These are phyloP conservation scores for Suillus bovinus DNA, from an alignment of 768 basidiomycete species.

Conservation along the genomic window DNA sequence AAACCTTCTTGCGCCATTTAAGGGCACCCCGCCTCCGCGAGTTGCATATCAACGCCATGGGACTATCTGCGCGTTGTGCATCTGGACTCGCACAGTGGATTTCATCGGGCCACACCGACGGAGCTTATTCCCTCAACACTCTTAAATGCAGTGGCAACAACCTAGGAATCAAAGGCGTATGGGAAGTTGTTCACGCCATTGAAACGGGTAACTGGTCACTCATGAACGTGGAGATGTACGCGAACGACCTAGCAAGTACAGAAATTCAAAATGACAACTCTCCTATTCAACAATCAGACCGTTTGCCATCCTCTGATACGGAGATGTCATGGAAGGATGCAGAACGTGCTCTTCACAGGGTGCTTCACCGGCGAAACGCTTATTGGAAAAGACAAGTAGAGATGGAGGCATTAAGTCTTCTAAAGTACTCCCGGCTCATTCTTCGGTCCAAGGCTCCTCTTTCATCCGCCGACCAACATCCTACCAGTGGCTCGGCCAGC, in stretches of 20 bases:
- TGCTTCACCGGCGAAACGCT: constrained; percentile 47
- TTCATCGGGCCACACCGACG: constrained; percentile 22
- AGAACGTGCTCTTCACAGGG: constrained; percentile 33
- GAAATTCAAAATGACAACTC: constrained; percentile 15
- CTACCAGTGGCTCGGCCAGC: constrained; percentile 17
- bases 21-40: constrained; percentile 48
- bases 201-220: constrained; percentile 51
- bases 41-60: constrained; percentile 51
- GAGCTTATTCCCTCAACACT: constrained; percentile 43
- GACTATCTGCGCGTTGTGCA: constrained; percentile 45
- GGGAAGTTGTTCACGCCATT: constrained; percentile 48
- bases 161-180: constrained; percentile 48
- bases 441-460: constrained; percentile 29
- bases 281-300: constrained; percentile 15
- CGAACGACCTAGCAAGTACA: constrained; percentile 36
- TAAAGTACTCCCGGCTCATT: constrained; percentile 52
- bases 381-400: constrained; percentile 45
- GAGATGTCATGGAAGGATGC: constrained; percentile 35
- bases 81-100: constrained; percentile 50
- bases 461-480: constrained; percentile 15
- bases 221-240: constrained; percentile 48
- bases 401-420: constrained; percentile 49
- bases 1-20: constrained; percentile 50
- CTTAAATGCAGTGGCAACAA: constrained; percentile 61
- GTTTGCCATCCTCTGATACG: constrained; percentile 21